Evolutionary conservation across 345 rosid species (phyloP), one percentile per base, ranked within the genome.

Genomic region (Populus tremula): DNA sequence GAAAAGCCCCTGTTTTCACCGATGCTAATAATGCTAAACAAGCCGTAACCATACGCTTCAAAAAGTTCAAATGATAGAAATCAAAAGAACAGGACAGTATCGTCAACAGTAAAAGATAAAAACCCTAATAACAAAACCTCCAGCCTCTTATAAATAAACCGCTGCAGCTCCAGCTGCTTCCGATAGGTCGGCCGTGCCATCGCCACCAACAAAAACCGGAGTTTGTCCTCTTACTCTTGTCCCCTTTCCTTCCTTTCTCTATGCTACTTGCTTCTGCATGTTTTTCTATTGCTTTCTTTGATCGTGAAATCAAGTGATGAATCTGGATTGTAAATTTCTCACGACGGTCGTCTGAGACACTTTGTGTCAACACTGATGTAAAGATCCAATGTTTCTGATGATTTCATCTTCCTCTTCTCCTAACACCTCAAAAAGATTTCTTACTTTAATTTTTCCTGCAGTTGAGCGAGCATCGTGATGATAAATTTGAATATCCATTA

Each of bases 341-440:
- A 89, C 91, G 91, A 91, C 89, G 92, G 92, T 91, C 92, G 87
- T 91, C 92, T 83, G 94, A 88, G 91, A 78, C 75, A 77, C 80
- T 69, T 69, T 36, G 85, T 86, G 88, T 84, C 76, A 43, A 6
- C 12, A 29, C 20, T 85, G 89, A 89, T 85, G 83, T 62, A 79
- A 8, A 33, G 16, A 83, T 86, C 91, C 86, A 83, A 67, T 77
- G 43, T 70, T 79, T 85, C 90, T 90, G 89, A 84, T 80, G 79
- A 17, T 38, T 63, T 70, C 39, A 0, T 27, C 2, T 17, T 31
- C 23, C 36, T 66, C 23, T 12, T 20, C 23, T 6, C 65, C n/a
- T 9, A 33, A 29, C 13, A 1, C 9, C 17, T 25, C 1, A 8
- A 4, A 27, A 38, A 1, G 36, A 18, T 35, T 66, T 35, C 16